A percentile compares a stretch with the other conserved stretches of the same genome.
These are phyloP conservation scores for Agastache rugosa DNA, from an alignment of 257 asterid species.

Conservation along the genomic window DNA sequence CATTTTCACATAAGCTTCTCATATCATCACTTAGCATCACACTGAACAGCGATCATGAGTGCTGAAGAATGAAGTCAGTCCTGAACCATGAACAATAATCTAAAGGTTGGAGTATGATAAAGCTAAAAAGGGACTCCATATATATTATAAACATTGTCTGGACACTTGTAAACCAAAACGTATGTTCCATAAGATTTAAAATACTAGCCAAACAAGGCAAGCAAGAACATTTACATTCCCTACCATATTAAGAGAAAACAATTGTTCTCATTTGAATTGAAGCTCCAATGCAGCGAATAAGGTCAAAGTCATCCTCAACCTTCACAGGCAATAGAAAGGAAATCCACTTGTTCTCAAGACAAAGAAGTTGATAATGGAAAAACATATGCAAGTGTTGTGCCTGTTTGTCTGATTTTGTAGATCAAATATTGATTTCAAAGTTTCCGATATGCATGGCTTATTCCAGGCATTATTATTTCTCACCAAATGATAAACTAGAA, in stretches of 20 bases:
- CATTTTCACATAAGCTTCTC: background rate
- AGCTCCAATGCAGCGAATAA: slow-evolving; percentile 95
- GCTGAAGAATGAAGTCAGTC: background rate
- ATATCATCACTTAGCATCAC: slow-evolving; percentile 20
- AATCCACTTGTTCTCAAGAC: slow-evolving; percentile 79
- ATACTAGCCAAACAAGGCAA: slow-evolving; percentile 44
- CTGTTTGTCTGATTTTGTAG: slow-evolving; percentile 26
- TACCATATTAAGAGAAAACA: slow-evolving; percentile 86
- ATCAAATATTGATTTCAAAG: slow-evolving; percentile 23
- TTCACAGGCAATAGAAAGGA: slow-evolving; percentile 81
- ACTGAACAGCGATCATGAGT: background rate
- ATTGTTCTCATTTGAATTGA: slow-evolving; percentile 76
- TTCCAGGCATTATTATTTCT: slow-evolving; percentile 26
- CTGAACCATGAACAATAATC: background rate
- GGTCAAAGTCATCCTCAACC: slow-evolving; percentile 92
- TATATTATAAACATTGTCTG: slow-evolving; percentile 5
- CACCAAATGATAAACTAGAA: slow-evolving; percentile 32
- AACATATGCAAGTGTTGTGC: slow-evolving; percentile 39
- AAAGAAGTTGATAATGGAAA: slow-evolving; percentile 48
- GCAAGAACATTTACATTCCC: slow-evolving; percentile 61
- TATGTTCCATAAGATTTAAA: slow-evolving; percentile 36
- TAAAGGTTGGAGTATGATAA: background rate
- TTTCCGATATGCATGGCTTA: slow-evolving; percentile 23
- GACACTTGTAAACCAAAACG: slow-evolving; percentile 28
- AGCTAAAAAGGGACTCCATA: background rate